Percentiles rank a stretch among this genome's conserved stretches.
phyloP scores from a whole-genome alignment of 148 eudicot species.

The Fallopia convolvulus region DNA sequence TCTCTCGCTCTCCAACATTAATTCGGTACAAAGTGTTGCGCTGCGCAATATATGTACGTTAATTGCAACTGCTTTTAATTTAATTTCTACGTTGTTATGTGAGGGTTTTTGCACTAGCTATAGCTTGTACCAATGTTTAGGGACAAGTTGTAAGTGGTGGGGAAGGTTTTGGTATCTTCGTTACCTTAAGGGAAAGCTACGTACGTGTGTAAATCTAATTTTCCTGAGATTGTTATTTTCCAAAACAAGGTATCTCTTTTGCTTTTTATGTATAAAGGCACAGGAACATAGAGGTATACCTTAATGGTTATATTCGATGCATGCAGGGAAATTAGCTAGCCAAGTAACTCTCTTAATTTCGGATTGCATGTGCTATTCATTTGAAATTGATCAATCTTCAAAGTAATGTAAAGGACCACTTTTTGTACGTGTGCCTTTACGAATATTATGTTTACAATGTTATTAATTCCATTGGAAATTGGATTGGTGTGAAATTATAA shows the following conservation, averaged over 20 bases:
- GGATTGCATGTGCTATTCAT: no score
- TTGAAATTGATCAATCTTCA: no score
- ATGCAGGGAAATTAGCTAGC: no score
- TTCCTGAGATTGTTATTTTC: background rate
- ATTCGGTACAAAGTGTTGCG: background rate
- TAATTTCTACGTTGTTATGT: no score
- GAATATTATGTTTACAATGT: no score
- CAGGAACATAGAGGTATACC: no score
- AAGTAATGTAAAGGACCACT: no score
- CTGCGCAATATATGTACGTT: background rate
- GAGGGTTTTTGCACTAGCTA: slow-evolving; percentile 8
- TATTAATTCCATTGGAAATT: no score
- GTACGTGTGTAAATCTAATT: background rate
- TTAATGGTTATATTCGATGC: no score
- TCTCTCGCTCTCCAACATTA: background rate
- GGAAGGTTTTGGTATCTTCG: slow-evolving; percentile 72
- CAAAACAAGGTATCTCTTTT: slow-evolving; percentile 4
- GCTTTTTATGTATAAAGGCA: background rate
- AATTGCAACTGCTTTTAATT: background rate
- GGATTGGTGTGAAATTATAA: no score
- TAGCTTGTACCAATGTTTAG: background rate
- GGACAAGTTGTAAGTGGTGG: background rate
- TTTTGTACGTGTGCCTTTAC: no score
- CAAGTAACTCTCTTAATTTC: no score
- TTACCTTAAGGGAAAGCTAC: slow-evolving; percentile 42